Conservation (phyloP, 176 grass and related monocot genomes). For the Alloteropsis semialata region DNA sequence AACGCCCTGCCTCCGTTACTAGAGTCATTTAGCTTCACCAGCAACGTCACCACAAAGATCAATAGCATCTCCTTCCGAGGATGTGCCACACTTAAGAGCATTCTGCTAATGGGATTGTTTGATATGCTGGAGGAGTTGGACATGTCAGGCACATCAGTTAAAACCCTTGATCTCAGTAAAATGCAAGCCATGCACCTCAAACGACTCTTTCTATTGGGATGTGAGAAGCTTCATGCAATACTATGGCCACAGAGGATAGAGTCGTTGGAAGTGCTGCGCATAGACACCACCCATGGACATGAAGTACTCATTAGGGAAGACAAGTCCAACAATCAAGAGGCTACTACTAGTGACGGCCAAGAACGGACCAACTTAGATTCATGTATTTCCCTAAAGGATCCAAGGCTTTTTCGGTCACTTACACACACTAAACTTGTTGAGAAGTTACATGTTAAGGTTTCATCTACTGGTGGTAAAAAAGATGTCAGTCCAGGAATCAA, state of each 20-base stretch:
- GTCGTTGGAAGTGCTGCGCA: not conserved
- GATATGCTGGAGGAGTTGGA: not conserved
- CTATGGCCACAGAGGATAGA: not conserved
- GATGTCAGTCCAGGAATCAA: not conserved
- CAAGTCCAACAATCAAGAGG: not conserved
- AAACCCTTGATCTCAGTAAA: not conserved
- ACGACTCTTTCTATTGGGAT: not conserved
- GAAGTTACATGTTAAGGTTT: not conserved
- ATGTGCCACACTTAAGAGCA: not conserved
- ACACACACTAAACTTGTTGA: accelerated
- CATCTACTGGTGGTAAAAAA: not conserved
- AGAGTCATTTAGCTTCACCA: not conserved
- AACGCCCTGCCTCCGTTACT: not conserved
- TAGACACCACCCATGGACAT: not conserved
- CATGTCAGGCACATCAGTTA: not conserved
- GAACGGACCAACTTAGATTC: not conserved
- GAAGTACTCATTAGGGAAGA: too few relatives aligned
- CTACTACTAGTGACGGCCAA: not conserved
- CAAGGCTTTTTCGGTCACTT: not conserved
- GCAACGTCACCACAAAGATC: not conserved
- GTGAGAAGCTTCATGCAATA: conserved; percentile 14
- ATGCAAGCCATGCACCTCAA: not conserved
- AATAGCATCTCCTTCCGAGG: not conserved
- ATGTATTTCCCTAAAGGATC: not conserved
- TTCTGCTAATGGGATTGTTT: not conserved